A percentile compares a stretch with the other conserved stretches of the same genome.
Conservation (phyloP, 2,329 filamentous ascomycete genomes). For the Penicillium sclerotigenum region DNA sequence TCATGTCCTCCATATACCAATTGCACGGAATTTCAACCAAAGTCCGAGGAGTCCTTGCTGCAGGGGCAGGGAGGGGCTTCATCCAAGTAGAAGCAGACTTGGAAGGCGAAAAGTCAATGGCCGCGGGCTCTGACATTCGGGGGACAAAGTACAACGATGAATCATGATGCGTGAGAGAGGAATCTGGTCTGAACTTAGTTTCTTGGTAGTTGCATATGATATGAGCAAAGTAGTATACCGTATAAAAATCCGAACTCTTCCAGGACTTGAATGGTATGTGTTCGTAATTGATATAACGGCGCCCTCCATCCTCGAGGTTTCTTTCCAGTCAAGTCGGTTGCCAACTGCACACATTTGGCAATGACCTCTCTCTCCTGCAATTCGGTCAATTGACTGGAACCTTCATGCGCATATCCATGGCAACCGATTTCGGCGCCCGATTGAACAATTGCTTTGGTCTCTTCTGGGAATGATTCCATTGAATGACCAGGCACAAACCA, state of each 20-base stretch:
- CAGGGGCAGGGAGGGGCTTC: conserved; percentile 36
- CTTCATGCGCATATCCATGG: conserved; percentile 67
- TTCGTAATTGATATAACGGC: conserved; percentile 40
- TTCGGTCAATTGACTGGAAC: conserved; percentile 65
- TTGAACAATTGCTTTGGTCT: conserved; percentile 51
- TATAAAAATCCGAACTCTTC: conserved; percentile 45
- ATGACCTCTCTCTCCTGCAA: conserved; percentile 73
- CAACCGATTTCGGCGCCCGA: conserved; percentile 54
- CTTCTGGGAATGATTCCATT: conserved; percentile 55
- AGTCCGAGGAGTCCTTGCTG: conserved; percentile 21
- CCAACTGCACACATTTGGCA: conserved; percentile 68
- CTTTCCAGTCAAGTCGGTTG: conserved; percentile 69
- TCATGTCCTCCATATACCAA: conserved; percentile 49
- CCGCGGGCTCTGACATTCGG: conserved; percentile 33
- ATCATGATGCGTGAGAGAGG: conserved; percentile 44
- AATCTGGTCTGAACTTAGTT: conserved; percentile 25
- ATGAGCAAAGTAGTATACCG: conserved; percentile 21
- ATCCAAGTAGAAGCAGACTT: conserved; percentile 44
- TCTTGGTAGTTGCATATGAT: neutral
- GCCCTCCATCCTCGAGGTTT: conserved; percentile 52
- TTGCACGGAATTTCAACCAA: conserved; percentile 46
- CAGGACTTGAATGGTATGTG: conserved; percentile 40
- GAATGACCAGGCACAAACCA: conserved; percentile 62
- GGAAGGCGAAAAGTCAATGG: conserved; percentile 43
- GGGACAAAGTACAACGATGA: conserved; percentile 43